Percentiles rank a stretch among this genome's conserved stretches.
Conservation (phyloP, 352 stramenopile species). For the Phytophthora pini region DNA sequence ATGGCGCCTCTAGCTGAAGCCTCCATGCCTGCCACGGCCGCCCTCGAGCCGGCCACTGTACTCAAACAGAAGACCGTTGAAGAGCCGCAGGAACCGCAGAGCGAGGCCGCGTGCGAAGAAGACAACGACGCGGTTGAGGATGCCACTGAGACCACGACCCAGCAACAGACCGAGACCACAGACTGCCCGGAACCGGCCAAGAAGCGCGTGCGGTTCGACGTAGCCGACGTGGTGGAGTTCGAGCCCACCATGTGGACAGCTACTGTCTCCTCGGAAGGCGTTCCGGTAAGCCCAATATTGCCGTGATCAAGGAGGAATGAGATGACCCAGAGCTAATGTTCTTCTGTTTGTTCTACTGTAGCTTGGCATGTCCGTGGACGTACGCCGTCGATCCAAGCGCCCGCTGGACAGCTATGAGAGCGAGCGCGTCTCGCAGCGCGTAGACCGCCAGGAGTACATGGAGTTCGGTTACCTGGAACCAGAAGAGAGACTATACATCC, state of each 20-base stretch:
- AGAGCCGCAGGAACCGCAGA: conserved; percentile 25
- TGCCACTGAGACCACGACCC: conserved; percentile 1
- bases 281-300: conserved; percentile 54
- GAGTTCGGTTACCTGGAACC: conserved; percentile 82
- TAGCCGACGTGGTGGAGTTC: conserved; percentile 80
- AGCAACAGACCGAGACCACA: conserved; percentile 8
- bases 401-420: conserved; percentile 72
- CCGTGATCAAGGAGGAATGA: neutral
- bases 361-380: conserved; percentile 71
- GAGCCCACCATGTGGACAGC: conserved; percentile 86
- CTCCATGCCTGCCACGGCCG: neutral
- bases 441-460: conserved; percentile 84
- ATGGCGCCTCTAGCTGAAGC: conserved; percentile 47
- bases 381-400: conserved; percentile 69
- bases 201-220: conserved; percentile 66
- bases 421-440: conserved; percentile 56
- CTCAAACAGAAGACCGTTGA: conserved; percentile 32
- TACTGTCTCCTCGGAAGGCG: conserved; percentile 76
- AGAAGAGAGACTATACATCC: conserved; percentile 77
- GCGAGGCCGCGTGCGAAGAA: conserved; percentile 33
- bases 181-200: conserved; percentile 20
- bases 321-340: conserved; percentile 5
- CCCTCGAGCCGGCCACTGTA: conserved; percentile 22
- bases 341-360: conserved; percentile 21
- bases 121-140: conserved; percentile 28